Conservation (phyloP, 768 basidiomycete genomes). For the Coprinopsis sp. region DNA sequence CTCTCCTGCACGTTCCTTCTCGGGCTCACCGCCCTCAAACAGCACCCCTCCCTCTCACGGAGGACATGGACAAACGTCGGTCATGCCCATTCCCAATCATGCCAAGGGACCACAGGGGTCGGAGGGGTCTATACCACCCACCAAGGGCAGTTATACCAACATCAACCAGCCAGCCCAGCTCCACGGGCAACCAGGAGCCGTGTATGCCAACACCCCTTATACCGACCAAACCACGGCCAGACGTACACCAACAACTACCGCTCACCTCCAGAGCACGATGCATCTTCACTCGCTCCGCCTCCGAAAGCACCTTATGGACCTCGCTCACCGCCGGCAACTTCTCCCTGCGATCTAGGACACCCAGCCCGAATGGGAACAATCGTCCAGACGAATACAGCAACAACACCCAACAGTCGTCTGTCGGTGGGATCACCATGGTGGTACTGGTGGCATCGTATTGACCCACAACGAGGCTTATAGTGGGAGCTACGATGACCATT, state of each 20-base stretch:
- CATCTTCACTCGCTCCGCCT: slow-evolving; percentile 51
- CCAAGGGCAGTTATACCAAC: too few relatives aligned
- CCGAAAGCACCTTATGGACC: slow-evolving; percentile 69
- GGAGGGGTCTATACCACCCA: slow-evolving; percentile 19
- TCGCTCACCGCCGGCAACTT: slow-evolving; percentile 52
- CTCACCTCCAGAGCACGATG: slow-evolving; percentile 15
- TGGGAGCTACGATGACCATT: too few relatives aligned
- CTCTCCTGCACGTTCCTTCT: slow-evolving; percentile 41
- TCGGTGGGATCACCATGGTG: too few relatives aligned
- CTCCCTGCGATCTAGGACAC: slow-evolving; percentile 53
- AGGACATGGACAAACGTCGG: too few relatives aligned
- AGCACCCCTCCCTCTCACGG: too few relatives aligned
- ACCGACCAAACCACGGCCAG: slow-evolving; percentile 20
- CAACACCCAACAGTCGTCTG: slow-evolving; percentile 1
- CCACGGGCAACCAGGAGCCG: too few relatives aligned
- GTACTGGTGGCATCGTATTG: too few relatives aligned
- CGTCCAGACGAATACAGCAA: slow-evolving; percentile 7
- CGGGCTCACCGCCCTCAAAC: slow-evolving; percentile 28
- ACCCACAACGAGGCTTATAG: too few relatives aligned
- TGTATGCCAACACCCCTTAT: too few relatives aligned
- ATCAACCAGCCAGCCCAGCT: too few relatives aligned
- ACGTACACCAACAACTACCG: slow-evolving; percentile 15
- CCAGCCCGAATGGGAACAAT: slow-evolving; percentile 53
- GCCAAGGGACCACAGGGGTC: too few relatives aligned
- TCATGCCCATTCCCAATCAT: too few relatives aligned